Evolutionary conservation across 257 asterid species (phyloP), one percentile per base, ranked within the genome.

Genomic region (Thymus mandschuricus): DNA sequence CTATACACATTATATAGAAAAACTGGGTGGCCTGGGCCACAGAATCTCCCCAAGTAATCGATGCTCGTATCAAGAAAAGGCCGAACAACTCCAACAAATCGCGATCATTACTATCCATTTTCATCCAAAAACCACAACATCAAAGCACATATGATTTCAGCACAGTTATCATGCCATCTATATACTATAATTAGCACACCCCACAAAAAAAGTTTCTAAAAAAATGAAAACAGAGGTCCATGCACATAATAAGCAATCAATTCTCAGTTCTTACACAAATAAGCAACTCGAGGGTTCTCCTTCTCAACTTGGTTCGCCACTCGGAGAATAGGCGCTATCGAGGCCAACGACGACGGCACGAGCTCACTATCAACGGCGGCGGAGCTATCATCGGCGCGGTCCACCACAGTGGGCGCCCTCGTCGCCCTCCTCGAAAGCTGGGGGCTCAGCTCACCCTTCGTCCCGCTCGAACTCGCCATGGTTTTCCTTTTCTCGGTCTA

Each of bases 381-480:
- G 48, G 21, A 21, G 21, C 74, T 79, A 60, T 89, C 97, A 9
- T 86, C 96, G n/a, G 77, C 78, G 10, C 82, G 84, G 71, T 91
- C 98, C 72, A 81, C 77, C 89, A 82, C 84, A 3, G 96, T 83
- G n/a, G 91, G 86, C 10, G 83, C 80, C 80, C 86, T 86, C 9
- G 89, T 70, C 33, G 86, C 56, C 73, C 87, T 80, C 83, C 90
- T 76, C 7, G 97, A 87, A 3, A 69, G 40, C 60, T 87, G 82
- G 15, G 93, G 93, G 75, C 84, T 91, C 79, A 74, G 84, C 8
- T 63, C 88, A 35, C 77, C 72, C 80, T 86, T 93, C 79, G 88
- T 87, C 68, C 97, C 97, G 81, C 97, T 95, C 15, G 97, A 78
- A 80, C 97, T 88, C 79, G 99, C 99, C 99, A 91, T 91, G 6